Evolutionary conservation across 2,329 filamentous ascomycete species (phyloP), one percentile per base, ranked within the genome.

Genomic region (Alternaria gaisen): DNA sequence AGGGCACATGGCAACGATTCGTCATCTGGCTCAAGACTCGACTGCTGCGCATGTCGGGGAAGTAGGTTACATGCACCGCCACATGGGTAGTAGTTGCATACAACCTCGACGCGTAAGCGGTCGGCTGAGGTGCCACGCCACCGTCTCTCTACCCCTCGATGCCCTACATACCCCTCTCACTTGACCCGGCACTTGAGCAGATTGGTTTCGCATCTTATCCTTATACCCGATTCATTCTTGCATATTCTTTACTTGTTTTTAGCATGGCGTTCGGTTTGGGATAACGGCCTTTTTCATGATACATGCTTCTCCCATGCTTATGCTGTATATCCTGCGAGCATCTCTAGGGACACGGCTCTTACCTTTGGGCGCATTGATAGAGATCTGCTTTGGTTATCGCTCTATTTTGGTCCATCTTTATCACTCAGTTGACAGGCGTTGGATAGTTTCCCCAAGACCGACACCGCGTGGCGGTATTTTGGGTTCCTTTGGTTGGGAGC

Each of bases 21-120:
- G 76, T 86, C 56, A 85, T 85, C 1, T 87, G 85, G 85, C 77
- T 86, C 61, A 81, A 83, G 69, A 87, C 85, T 32, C 79, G 85
- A 59, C 72, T 87, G 58, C 81, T 87, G 65, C 83, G 85, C 65
- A 79, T 86, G 52, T 72, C 72, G 24, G 69, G 69, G 56, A 59
- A 50, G 30, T 63, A 63, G 56, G 38, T 36, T 30, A 26, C 43
- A 48, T 53, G 34, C 53, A 52, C 46, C 22, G 53, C 46, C 47
- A 56, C 53, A 38, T 18, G 28, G 22, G 32, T 41, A 58, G 41
- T n/a, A 22, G 16, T 7, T 42, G n/a, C 52, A 18, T 30, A 4
- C 42, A 42, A 3, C 40, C 12, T 38, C 24, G 32, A 34, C 38
- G 38, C 28, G 40, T 57, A 52, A 42, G 55, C 30, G 16, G 22